Percentiles rank a stretch among this genome's conserved stretches.
Evolutionary conservation across 2,329 filamentous ascomycete species (phyloP).

Genomic region (Aspergillus brasiliensis): DNA sequence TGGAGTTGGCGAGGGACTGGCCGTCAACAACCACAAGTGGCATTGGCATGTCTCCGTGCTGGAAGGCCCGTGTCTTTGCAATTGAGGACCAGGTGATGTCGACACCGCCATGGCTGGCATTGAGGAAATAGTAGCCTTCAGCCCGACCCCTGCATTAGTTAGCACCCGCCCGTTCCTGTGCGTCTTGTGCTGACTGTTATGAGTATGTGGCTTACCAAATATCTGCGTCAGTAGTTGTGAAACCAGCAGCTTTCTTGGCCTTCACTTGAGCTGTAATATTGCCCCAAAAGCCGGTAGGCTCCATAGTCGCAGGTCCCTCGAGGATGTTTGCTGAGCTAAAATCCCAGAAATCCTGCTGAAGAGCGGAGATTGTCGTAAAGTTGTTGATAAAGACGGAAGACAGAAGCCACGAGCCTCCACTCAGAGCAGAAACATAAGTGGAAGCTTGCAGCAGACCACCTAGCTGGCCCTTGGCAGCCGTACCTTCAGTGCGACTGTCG

Average conservation of each 20-base stretch:
- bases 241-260: background rate
- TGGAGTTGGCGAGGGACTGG: background rate
- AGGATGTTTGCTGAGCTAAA: background rate
- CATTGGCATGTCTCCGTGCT: constrained; percentile 64
- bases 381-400: constrained; percentile 80
- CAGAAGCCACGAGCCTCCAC: constrained; percentile 82
- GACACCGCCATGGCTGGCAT: constrained; percentile 71
- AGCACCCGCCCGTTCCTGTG: background rate
- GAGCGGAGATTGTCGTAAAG: constrained; percentile 66
- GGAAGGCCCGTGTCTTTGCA: constrained; percentile 60
- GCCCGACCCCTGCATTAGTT: constrained; percentile 60
- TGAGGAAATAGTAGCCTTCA: constrained; percentile 77
- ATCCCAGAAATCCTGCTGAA: constrained; percentile 17
- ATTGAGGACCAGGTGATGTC: constrained; percentile 80
- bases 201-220: background rate
- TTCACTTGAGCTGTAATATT: background rate
- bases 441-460: constrained; percentile 79
- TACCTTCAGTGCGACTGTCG: constrained; percentile 68
- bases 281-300: background rate
- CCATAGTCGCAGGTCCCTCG: background rate
- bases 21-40: constrained; percentile 61
- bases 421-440: constrained; percentile 81
- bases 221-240: background rate
- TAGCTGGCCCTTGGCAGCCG: constrained; percentile 66
- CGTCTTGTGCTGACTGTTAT: background rate